A percentile compares a stretch with the other conserved stretches of the same genome.
These are phyloP conservation scores for Paramecium pentaurelia DNA, from an alignment of 73 alveolate species.

Conservation along the genomic window DNA sequence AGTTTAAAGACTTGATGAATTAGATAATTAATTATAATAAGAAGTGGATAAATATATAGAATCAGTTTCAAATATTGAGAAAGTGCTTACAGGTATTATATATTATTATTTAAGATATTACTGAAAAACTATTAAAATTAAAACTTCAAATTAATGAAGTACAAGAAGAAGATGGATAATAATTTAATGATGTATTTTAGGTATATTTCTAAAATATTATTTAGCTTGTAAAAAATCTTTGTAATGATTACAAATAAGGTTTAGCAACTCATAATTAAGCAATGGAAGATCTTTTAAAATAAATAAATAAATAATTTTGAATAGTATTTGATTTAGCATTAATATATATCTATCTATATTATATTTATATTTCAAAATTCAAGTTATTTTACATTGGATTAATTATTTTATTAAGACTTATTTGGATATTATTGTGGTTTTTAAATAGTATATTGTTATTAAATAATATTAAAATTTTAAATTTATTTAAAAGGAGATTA, in stretches of 20 bases:
- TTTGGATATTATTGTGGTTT: too few species aligned
- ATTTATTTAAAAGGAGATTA: background rate
- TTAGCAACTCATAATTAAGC: background rate
- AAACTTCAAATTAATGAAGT: background rate
- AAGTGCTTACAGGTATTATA: background rate
- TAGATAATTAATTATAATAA: background rate
- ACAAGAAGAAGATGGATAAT: background rate
- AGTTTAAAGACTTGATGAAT: background rate
- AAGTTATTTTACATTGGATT: background rate
- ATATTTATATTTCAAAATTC: background rate
- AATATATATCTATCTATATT: too few species aligned
- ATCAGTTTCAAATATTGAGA: background rate
- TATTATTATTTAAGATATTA: background rate
- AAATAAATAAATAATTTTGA: background rate
- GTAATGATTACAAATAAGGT: conserved; percentile 16
- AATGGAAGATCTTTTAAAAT: background rate
- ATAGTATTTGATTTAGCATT: background rate
- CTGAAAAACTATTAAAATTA: conserved; percentile 22
- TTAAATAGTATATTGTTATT: background rate
- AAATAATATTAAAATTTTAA: background rate
- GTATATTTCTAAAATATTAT: background rate
- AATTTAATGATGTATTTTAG: conserved; percentile 2
- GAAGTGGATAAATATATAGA: conserved; percentile 28
- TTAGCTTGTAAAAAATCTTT: conserved; percentile 19
- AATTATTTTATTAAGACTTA: too few species aligned